Evolutionary conservation across 345 rosid genomes (phyloP).

Genomic region (Mercurialis annua): DNA sequence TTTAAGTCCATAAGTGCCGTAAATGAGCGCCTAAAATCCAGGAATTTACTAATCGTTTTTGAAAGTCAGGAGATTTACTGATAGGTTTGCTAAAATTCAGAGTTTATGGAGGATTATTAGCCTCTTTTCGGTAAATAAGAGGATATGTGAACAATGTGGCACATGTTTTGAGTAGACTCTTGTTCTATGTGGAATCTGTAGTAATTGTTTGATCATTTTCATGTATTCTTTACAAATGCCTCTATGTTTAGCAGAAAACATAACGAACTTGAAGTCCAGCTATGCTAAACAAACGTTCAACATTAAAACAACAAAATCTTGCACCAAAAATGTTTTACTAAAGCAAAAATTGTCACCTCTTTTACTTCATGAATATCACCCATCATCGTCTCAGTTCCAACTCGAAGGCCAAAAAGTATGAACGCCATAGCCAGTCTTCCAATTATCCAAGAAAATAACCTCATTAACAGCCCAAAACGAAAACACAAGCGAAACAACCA

Average conservation of each 20-base stretch:
- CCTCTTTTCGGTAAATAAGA: too few relatives aligned
- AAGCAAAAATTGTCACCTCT: not conserved
- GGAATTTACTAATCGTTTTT: too few relatives aligned
- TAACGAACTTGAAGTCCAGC: not conserved
- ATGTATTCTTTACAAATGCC: too few relatives aligned
- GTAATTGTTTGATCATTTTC: too few relatives aligned
- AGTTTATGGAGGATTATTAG: too few relatives aligned
- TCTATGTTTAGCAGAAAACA: not conserved
- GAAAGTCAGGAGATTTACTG: too few relatives aligned
- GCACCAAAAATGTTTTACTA: slow-evolving; percentile 5
- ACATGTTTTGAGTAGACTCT: too few relatives aligned
- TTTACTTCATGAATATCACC: not conserved
- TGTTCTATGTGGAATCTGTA: too few relatives aligned
- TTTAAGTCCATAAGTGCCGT: too few relatives aligned
- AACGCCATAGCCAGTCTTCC: slow-evolving; percentile 87
- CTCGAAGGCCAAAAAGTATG: slow-evolving; percentile 78
- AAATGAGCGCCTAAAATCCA: too few relatives aligned
- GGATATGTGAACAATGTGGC: too few relatives aligned
- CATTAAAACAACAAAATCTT: not conserved
- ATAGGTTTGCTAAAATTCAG: too few relatives aligned
- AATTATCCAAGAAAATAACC: slow-evolving; percentile 71
- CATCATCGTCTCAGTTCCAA: slow-evolving; percentile 41
- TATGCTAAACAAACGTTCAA: not conserved
- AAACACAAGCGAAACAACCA: slow-evolving; percentile 48
- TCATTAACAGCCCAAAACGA: slow-evolving; percentile 75